Evolutionary conservation across 176 grass and related monocot genomes (phyloP).

Genomic region (Ampelocalamus luodianensis): DNA sequence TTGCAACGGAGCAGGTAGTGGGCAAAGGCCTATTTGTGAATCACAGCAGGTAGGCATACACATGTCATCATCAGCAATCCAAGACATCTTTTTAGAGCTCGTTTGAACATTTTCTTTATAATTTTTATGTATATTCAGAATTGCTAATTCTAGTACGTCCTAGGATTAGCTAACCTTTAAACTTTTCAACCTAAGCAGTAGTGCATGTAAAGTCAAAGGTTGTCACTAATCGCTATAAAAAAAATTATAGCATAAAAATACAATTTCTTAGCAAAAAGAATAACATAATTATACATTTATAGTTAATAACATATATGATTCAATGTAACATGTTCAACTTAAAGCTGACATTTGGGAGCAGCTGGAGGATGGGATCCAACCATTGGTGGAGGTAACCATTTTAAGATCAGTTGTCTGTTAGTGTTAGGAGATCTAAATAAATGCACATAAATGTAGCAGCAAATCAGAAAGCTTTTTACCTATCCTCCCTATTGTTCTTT

Average conservation of each 20-base stretch:
- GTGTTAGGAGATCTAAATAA: background rate
- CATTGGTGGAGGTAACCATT: background rate
- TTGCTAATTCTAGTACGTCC: background rate
- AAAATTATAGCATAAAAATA: background rate
- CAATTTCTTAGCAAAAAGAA: background rate
- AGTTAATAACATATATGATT: conserved; percentile 4
- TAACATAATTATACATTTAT: background rate
- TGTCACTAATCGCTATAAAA: background rate
- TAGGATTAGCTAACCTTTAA: background rate
- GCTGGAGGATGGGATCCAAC: background rate
- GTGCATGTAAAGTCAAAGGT: background rate
- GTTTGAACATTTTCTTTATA: background rate
- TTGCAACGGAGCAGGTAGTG: background rate
- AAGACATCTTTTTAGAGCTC: background rate
- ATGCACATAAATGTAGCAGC: conserved; percentile 7
- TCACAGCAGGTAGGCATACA: background rate
- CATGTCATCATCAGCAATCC: background rate
- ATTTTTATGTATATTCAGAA: background rate
- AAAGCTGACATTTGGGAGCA: background rate
- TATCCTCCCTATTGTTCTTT: background rate
- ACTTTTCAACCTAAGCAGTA: background rate
- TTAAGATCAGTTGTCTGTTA: conserved; percentile 14
- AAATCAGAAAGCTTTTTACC: conserved; percentile 17
- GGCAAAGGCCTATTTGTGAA: background rate
- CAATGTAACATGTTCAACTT: background rate